Conservation (phyloP, 257 asterid genomes). For the Solanum medicagineum region DNA sequence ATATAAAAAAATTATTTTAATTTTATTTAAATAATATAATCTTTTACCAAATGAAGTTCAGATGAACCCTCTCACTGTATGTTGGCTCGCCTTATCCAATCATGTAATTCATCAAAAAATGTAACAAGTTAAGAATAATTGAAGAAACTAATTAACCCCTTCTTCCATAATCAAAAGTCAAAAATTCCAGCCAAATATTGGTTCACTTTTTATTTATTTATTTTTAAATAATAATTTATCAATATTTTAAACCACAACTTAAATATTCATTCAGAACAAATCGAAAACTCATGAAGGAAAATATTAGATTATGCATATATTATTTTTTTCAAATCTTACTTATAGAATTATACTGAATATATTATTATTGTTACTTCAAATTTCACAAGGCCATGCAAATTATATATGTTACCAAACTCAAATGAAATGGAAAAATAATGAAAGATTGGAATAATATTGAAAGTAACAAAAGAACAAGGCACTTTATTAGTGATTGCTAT, state of each 20-base stretch:
- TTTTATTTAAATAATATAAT: too few species aligned
- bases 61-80: too few species aligned
- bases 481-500: background rate
- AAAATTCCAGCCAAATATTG: background rate
- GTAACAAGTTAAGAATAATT: background rate
- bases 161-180: background rate
- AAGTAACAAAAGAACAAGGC: background rate
- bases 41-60: too few species aligned
- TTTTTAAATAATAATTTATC: background rate
- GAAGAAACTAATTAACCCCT: background rate
- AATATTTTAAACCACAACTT: background rate
- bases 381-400: background rate
- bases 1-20: too few species aligned
- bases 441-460: background rate
- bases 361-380: background rate
- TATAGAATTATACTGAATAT: background rate
- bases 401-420: background rate
- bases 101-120: background rate
- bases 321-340: background rate
- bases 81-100: background rate
- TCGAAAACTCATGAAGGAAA: background rate
- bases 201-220: too few species aligned
- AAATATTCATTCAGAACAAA: background rate
- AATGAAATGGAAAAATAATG: background rate
- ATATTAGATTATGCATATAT: background rate